A percentile compares a stretch with the other conserved stretches of the same genome.
Evolutionary conservation across 306 rosid genomes (phyloP).

Genomic region (Astragalus glycyphyllos): DNA sequence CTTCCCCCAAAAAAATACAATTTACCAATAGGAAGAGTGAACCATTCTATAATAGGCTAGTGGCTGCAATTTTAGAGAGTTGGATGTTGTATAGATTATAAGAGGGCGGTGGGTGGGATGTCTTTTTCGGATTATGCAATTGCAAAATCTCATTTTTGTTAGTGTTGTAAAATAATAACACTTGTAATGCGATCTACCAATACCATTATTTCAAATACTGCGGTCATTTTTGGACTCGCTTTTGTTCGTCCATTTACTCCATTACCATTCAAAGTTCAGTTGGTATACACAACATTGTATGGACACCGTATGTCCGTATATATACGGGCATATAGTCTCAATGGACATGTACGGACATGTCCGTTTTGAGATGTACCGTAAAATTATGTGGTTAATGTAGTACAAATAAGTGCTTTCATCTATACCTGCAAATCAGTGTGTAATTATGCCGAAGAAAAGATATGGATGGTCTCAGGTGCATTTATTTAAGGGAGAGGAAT

Average conservation of each 20-base stretch:
- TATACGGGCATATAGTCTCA: too few relatives aligned
- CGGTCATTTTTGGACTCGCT: not conserved
- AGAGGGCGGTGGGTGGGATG: constrained; percentile 32
- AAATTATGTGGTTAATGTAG: too few relatives aligned
- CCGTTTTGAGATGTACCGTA: too few relatives aligned
- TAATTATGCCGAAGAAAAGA: too few relatives aligned
- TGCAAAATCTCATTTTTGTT: constrained; percentile 28
- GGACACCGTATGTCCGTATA: too few relatives aligned
- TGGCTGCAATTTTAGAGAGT: constrained; percentile 35
- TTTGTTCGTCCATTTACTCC: not conserved
- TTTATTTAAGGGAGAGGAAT: too few relatives aligned
- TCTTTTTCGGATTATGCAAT: constrained; percentile 5
- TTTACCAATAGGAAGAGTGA: not conserved
- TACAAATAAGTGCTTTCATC: too few relatives aligned
- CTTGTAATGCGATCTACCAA: constrained; percentile 6
- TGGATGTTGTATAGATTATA: constrained; percentile 42
- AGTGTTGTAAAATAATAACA: constrained; percentile 32
- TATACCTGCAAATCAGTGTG: too few relatives aligned
- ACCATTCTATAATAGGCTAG: constrained; percentile 30
- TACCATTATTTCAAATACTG: constrained; percentile 10
- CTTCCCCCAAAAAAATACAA: not conserved
- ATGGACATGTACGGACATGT: too few relatives aligned
- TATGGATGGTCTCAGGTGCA: too few relatives aligned
- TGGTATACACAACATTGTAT: too few relatives aligned
- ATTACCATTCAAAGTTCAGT: not conserved